Conservation (phyloP, 257 asterid genomes). For the Penstemon davidsonii region DNA sequence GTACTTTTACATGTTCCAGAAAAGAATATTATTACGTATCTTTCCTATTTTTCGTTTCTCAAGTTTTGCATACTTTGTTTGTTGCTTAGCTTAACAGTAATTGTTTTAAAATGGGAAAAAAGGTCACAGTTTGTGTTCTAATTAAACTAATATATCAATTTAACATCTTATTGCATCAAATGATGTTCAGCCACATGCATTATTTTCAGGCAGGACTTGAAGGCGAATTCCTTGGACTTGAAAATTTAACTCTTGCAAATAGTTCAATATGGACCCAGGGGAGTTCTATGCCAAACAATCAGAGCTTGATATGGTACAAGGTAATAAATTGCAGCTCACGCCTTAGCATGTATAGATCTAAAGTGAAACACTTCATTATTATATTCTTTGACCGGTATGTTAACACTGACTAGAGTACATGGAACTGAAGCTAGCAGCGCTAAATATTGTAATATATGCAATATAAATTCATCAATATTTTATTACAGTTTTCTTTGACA, state of each 20-base stretch:
- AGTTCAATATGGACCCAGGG: slow-evolving; percentile 65
- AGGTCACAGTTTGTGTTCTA: background rate
- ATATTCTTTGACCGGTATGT: too few relatives aligned
- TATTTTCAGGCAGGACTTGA: slow-evolving; percentile 66
- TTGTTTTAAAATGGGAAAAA: background rate
- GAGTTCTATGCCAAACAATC: slow-evolving; percentile 46
- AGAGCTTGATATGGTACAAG: slow-evolving; percentile 79
- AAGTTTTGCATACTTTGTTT: background rate
- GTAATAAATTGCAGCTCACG: slow-evolving; percentile 38
- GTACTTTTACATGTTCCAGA: background rate
- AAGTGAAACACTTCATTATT: background rate
- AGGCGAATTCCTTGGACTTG: slow-evolving; percentile 74
- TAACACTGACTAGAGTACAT: too few relatives aligned
- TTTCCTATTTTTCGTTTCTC: background rate
- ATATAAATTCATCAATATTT: too few relatives aligned
- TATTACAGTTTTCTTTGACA: too few relatives aligned
- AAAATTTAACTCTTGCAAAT: slow-evolving; percentile 48
- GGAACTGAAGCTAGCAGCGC: too few relatives aligned
- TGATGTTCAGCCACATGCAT: background rate
- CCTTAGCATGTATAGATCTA: background rate
- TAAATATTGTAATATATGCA: too few relatives aligned
- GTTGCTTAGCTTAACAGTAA: background rate
- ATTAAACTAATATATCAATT: background rate
- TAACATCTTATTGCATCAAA: background rate
- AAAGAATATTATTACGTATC: background rate